These are phyloP conservation scores for Echinosophora koreensis DNA, from an alignment of 306 rosid species.

Conservation along the genomic window DNA sequence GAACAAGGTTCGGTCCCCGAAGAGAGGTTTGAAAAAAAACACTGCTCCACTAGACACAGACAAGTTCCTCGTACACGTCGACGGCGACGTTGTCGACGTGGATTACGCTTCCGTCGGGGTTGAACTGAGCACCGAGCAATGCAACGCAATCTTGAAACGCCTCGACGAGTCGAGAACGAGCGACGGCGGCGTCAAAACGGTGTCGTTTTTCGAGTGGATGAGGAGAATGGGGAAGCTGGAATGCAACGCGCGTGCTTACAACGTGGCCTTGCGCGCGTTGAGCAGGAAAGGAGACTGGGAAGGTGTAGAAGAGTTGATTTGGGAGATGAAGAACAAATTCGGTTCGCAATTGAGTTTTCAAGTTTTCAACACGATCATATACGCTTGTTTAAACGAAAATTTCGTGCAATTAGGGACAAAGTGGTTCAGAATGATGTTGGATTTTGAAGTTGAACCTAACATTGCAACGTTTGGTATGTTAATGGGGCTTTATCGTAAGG, in stretches of 20 bases:
- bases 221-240: constrained; percentile 67
- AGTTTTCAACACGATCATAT: constrained; percentile 77
- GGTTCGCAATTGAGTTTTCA: constrained; percentile 59
- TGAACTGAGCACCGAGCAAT: constrained; percentile 62
- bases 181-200: constrained; percentile 59
- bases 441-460: constrained; percentile 66
- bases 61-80: constrained; percentile 49
- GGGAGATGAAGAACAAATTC: constrained; percentile 55
- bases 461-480: constrained; percentile 81
- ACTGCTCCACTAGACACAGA: constrained; percentile 49
- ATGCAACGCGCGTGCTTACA: constrained; percentile 64
- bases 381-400: constrained; percentile 62
- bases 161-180: constrained; percentile 48
- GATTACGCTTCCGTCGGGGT: constrained; percentile 62
- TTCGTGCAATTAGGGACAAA: constrained; percentile 56
- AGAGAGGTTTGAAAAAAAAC: constrained; percentile 47
- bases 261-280: constrained; percentile 58
- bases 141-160: constrained; percentile 71
- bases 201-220: constrained; percentile 78
- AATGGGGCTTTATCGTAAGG: constrained; percentile 80
- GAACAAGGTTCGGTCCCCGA: constrained; percentile 42
- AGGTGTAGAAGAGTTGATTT: constrained; percentile 63
- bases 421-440: constrained; percentile 82
- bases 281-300: constrained; percentile 71
- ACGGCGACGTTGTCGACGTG: constrained; percentile 70